Base-by-base conservation (phyloP, 1,139 yeast species). In the Saccharomyces hybrid region DNA sequence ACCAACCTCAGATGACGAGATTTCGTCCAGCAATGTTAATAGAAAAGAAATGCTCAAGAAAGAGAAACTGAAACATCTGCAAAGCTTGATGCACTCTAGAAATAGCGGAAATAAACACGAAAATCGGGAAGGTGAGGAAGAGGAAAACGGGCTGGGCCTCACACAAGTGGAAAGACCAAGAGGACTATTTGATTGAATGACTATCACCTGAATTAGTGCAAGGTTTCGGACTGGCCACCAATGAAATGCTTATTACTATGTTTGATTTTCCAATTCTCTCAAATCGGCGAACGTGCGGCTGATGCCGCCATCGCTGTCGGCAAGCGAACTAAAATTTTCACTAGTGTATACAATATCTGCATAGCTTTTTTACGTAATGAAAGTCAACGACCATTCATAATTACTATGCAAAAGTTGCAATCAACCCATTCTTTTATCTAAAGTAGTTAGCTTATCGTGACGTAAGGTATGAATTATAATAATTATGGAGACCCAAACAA, bases 101-200 rank as follows among this genome's bases (percentile, higher is more conserved):
- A 34, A 34, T 34, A 11, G 19, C 11, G 6, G 3, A 34, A 34
- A n/a, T 34, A 14, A 34, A 7, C 3, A 34, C 42, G 3, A 16
- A 34, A 34, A 16, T n/a, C 11, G 23, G 25, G 54, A 50, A 7
- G 57, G 52, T 8, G 27, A 52, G 3, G 57, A 53, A 11, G 58
- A 54, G 13, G 59, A 61, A 9, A 58, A 53, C 14, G 62, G 58
- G 14, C 52, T 73, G 9, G 76, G 76, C 0, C 76, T 75, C 4
- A 73, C 76, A 0, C 76, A 73, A 54, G 55, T 60, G 1, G 49
- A 58, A 2, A 62, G 55, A 32, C 66, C 65, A 0, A 70, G 63
- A 53, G 75, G 75, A 6, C 47, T 73, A 6, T 71, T 73, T 55
- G 76, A 72, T 52, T 70, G 54, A 52, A 11, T 19, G 28, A 16